phyloP scores from a whole-genome alignment of 2,329 filamentous ascomycete species.

The Chaetomium sp. region DNA sequence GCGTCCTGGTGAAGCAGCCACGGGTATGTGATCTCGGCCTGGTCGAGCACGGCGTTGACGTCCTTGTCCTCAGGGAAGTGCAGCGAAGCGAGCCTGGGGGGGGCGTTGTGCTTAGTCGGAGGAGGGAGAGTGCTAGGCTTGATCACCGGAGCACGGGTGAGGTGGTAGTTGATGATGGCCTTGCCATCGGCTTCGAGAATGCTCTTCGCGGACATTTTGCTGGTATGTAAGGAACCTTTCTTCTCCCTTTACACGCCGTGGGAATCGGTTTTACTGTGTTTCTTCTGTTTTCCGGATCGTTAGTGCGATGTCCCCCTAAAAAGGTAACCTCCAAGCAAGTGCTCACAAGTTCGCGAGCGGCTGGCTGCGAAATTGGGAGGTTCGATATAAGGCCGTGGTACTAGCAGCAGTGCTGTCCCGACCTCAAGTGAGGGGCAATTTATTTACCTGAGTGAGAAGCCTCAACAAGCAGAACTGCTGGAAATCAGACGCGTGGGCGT shows the following conservation, averaged over 20 bases:
- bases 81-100: slow-evolving; percentile 83
- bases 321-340: neutral
- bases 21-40: slow-evolving; percentile 93
- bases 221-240: slow-evolving; percentile 17
- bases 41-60: slow-evolving; percentile 78
- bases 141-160: slow-evolving; percentile 94
- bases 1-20: slow-evolving; percentile 79
- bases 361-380: neutral
- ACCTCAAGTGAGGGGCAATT: slow-evolving; percentile 14
- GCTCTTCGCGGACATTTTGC: slow-evolving; percentile 83
- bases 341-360: slow-evolving; percentile 6
- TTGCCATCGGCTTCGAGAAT: slow-evolving; percentile 99
- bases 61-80: slow-evolving; percentile 86
- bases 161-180: slow-evolving; percentile 99
- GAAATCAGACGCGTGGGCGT: neutral
- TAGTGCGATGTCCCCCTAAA: too few species aligned
- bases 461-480: slow-evolving; percentile 1
- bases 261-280: neutral
- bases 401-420: slow-evolving; percentile 1
- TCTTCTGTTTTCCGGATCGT: too few species aligned
- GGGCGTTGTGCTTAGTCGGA: slow-evolving; percentile 82
- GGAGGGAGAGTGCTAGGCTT: slow-evolving; percentile 90
- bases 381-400: neutral
- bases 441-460: slow-evolving; percentile 10
- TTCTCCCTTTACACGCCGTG: slow-evolving; percentile 8